Base-by-base conservation (phyloP, 2,329 filamentous ascomycete genomes). In the Fusarium scirpi region DNA sequence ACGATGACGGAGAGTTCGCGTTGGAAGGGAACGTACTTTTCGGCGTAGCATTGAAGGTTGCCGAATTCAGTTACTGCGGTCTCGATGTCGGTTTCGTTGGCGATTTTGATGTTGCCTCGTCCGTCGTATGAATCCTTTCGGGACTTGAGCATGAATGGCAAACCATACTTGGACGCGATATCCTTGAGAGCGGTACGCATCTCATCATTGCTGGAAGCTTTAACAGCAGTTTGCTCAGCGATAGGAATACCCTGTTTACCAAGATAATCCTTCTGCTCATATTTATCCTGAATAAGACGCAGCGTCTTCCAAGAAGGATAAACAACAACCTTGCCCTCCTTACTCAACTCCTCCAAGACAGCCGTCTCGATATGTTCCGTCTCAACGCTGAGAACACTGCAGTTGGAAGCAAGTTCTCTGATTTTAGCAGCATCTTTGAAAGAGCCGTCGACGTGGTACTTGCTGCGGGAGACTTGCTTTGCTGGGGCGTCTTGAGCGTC, bases 321-420 rank as follows among this genome's bases (percentile, higher is more conserved):
- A 4, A 93, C 86, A 29, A 73, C 73, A 13, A 70, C 69, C 7
- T 91, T 89, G 34, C 90, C 89, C 56, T 85, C 83, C 18, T 88
- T 87, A 7, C 88, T 89, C 61, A 98, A 89, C 77, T 97, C 92
- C 80, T 97, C 93, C 7, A 98, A 87, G 25, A 96, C 91, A 56
- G 93, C 85, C n/a, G 94, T 96, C 80, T 98, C 90, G 62, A 98
- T 92, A 81, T 98, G 95, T 84, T 98, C 95, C 70, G 97, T 98
- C 81, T 98, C 95, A 16, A 97, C 93, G 1, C 94, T 98, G 66
- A 98, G 84, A 18, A 97, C 89, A 78, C 97, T 93, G 74, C 90
- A 94, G 34, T 85, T 82, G 41, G 87, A 82, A 4, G 95, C 94
- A n/a, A 98, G 85, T 78, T 93, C 86, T 45, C 90, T 89, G 70